Conservation (phyloP, 441 rosid species). For the Biscutella auriculata region DNA sequence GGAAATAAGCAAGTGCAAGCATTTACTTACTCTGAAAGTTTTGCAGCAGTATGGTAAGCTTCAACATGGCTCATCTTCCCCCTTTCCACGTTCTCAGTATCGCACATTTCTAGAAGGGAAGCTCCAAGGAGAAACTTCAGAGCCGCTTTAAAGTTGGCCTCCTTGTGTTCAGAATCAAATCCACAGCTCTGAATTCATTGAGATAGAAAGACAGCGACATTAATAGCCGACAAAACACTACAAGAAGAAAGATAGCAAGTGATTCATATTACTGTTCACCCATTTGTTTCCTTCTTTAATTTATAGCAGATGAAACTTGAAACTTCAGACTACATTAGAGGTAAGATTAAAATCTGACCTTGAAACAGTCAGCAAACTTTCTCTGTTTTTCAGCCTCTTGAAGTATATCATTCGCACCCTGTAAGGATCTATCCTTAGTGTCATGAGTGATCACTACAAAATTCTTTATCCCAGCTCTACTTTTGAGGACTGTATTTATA, state of each 20-base stretch:
- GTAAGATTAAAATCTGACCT: conserved; percentile 29
- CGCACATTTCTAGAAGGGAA: conserved; percentile 43
- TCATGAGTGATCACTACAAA: conserved; percentile 19
- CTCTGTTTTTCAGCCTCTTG: conserved; percentile 46
- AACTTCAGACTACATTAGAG: not conserved
- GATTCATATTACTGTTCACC: not conserved
- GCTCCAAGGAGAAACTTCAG: conserved; percentile 61
- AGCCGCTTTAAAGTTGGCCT: conserved; percentile 53
- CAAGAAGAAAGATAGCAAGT: not conserved
- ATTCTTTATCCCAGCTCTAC: conserved; percentile 26
- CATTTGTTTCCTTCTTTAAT: not conserved
- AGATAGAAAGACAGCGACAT: conserved; percentile 14
- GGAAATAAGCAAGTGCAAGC: conserved; percentile 2
- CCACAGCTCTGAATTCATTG: conserved; percentile 33
- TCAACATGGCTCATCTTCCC: conserved; percentile 46
- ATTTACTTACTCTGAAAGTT: conserved; percentile 60
- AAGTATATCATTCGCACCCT: conserved; percentile 30
- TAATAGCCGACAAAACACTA: conserved; percentile 14
- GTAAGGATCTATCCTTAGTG: conserved; percentile 27
- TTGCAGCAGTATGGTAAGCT: conserved; percentile 40
- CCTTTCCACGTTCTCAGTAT: conserved; percentile 30
- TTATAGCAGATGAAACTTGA: conserved; percentile 8
- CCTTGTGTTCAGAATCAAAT: conserved; percentile 45
- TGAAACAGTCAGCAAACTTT: conserved; percentile 43
- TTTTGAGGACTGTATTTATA: conserved; percentile 14